A percentile compares a stretch with the other conserved stretches of the same genome.
These are phyloP conservation scores for Amauroascus niger DNA, from an alignment of 2,329 filamentous ascomycete species.

Conservation along the genomic window DNA sequence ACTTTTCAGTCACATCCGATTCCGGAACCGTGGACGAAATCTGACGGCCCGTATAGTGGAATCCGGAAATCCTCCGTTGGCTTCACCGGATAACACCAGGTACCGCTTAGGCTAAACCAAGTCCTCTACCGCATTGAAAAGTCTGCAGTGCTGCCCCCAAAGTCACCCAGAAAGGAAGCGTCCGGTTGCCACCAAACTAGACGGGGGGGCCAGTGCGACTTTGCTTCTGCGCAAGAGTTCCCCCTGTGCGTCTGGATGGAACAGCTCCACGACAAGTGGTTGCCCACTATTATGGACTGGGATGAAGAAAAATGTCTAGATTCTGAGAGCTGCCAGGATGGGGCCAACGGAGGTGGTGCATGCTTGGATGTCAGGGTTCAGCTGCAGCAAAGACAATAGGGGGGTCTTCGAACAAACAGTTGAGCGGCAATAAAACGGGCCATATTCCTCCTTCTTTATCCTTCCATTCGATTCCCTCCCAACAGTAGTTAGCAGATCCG, in stretches of 20 bases:
- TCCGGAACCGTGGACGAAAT: background rate
- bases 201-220: constrained; percentile 5
- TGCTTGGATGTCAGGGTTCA: background rate
- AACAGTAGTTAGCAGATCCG: background rate
- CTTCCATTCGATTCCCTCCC: constrained; percentile 2
- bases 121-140: background rate
- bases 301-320: background rate
- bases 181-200: background rate
- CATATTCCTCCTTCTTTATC: background rate
- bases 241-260: background rate
- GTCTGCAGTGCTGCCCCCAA: background rate
- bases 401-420: background rate
- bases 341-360: background rate
- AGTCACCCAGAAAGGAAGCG: background rate
- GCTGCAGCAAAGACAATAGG: background rate
- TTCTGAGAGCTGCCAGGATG: background rate
- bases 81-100: too few species aligned
- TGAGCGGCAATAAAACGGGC: background rate
- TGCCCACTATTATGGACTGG: background rate
- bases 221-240: background rate
- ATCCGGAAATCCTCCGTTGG: background rate
- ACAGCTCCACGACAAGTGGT: background rate
- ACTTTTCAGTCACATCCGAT: background rate
- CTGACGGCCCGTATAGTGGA: background rate
- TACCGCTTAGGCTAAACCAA: background rate